Conservation (phyloP, 208 protist genomes). For the Trypanosoma conorhini region DNA sequence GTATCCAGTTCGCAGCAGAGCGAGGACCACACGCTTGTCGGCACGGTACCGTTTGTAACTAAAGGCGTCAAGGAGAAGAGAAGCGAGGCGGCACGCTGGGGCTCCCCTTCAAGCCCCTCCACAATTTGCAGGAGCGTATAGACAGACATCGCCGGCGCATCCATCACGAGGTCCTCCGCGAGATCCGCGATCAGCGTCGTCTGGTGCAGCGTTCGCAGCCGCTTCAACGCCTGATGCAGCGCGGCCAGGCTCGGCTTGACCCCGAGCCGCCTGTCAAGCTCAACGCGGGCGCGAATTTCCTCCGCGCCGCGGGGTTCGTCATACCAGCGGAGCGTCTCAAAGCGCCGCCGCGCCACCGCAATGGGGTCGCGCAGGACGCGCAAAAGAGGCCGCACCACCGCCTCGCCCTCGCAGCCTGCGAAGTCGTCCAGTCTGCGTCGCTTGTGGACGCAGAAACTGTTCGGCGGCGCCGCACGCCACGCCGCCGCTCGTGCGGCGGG, state of each 20-base stretch:
- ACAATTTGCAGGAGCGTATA: constrained; percentile 36
- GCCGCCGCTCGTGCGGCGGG: constrained; percentile 3
- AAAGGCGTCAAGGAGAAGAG: constrained; percentile 21
- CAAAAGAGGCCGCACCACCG: constrained; percentile 35
- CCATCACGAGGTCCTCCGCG: constrained; percentile 45
- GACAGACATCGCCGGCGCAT: constrained; percentile 21
- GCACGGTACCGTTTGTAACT: constrained; percentile 21
- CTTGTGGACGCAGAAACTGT: constrained; percentile 22
- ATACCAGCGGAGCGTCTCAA: constrained; percentile 70
- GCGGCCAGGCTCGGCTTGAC: constrained; percentile 51
- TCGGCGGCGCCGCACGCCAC: not conserved
- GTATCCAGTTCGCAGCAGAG: constrained; percentile 32
- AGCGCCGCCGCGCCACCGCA: constrained; percentile 52
- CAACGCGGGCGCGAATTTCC: constrained; percentile 65
- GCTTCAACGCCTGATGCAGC: constrained; percentile 47
- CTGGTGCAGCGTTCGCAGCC: constrained; percentile 39
- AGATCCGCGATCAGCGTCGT: constrained; percentile 42
- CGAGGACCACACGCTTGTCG: constrained; percentile 32
- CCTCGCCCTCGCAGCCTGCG: not conserved
- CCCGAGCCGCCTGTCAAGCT: constrained; percentile 58
- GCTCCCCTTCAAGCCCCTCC: constrained; percentile 29
- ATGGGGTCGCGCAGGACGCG: constrained; percentile 41
- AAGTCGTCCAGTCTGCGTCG: constrained; percentile 23
- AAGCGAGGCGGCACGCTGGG: constrained; percentile 28
- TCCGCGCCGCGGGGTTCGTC: constrained; percentile 38